Percentiles rank a stretch among this genome's conserved stretches.
phyloP scores from a whole-genome alignment of 177 flowering plant genomes.

The Vitis hybrid region DNA sequence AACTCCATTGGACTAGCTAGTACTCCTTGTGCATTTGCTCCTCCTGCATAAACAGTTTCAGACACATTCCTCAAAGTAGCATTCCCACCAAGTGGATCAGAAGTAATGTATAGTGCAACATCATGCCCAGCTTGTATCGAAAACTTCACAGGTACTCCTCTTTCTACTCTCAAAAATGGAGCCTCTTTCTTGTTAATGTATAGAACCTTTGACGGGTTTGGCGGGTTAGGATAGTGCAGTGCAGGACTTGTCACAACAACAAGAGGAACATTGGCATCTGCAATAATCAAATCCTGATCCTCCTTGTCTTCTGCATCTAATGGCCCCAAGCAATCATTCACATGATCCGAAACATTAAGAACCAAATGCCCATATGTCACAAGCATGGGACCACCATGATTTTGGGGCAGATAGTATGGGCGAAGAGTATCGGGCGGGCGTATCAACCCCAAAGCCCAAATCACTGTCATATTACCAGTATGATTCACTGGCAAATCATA shows the following conservation, averaged over 20 bases:
- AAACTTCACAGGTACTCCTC: constrained; percentile 90
- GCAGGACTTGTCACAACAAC: constrained; percentile 66
- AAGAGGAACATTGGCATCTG: constrained; percentile 73
- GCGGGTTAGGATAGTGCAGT: constrained; percentile 83
- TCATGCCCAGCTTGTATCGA: constrained; percentile 96
- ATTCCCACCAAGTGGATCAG: constrained; percentile 91
- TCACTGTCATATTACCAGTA: constrained; percentile 58
- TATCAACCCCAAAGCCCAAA: constrained; percentile 89
- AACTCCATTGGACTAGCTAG: constrained; percentile 81
- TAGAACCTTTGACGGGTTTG: constrained; percentile 80
- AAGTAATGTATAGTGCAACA: constrained; percentile 86
- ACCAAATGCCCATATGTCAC: constrained; percentile 59
- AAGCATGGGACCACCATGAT: constrained; percentile 62
- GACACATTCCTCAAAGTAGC: constrained; percentile 72
- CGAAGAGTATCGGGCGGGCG: constrained; percentile 80
- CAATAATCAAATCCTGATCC: constrained; percentile 79
- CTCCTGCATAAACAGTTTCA: constrained; percentile 86
- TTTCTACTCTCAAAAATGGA: constrained; percentile 88
- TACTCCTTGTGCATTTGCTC: constrained; percentile 86
- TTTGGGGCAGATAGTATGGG: constrained; percentile 83
- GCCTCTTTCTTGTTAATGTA: constrained; percentile 93
- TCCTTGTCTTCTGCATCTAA: constrained; percentile 83
- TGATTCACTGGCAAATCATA: constrained; percentile 56
- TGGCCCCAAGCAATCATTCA: constrained; percentile 86
- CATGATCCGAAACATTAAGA: constrained; percentile 69